phyloP scores from a whole-genome alignment of 2,329 filamentous ascomycete genomes.

The Alternaria sp. region DNA sequence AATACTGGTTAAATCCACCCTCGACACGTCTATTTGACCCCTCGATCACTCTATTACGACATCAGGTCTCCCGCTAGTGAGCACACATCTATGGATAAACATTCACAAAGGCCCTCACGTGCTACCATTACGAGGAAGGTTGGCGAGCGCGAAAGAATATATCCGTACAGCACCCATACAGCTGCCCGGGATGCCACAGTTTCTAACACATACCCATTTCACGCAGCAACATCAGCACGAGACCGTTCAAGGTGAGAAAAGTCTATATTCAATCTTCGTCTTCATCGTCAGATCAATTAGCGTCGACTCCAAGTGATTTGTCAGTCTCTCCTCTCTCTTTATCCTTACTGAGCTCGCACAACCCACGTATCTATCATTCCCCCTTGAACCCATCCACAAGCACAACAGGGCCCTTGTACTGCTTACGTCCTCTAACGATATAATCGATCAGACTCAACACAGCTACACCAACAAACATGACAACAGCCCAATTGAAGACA shows the following conservation, averaged over 20 bases:
- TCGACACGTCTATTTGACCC: background rate
- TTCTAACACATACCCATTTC: no score
- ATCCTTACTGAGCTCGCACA: background rate
- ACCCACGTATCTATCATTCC: slow-evolving; percentile 16
- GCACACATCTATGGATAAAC: background rate
- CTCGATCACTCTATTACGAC: background rate
- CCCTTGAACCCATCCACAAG: slow-evolving; percentile 37
- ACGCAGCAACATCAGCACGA: background rate
- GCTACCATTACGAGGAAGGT: background rate
- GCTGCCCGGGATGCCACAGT: background rate
- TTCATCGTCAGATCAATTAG: slow-evolving; percentile 3
- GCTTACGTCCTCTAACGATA: slow-evolving; percentile 38
- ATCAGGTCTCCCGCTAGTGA: background rate
- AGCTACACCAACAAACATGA: slow-evolving; percentile 47
- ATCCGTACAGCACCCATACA: no score
- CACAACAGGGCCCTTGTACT: slow-evolving; percentile 49
- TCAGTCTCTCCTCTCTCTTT: background rate
- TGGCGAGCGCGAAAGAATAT: background rate
- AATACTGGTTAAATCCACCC: background rate
- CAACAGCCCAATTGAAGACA: slow-evolving; percentile 50
- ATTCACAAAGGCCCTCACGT: background rate
- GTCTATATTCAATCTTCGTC: slow-evolving; percentile 11
- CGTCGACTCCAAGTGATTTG: slow-evolving; percentile 1
- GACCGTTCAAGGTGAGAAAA: background rate
- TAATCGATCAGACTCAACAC: slow-evolving; percentile 44